Evolutionary conservation across 2,329 filamentous ascomycete genomes (phyloP).

Genomic region (Penicillium sp.): DNA sequence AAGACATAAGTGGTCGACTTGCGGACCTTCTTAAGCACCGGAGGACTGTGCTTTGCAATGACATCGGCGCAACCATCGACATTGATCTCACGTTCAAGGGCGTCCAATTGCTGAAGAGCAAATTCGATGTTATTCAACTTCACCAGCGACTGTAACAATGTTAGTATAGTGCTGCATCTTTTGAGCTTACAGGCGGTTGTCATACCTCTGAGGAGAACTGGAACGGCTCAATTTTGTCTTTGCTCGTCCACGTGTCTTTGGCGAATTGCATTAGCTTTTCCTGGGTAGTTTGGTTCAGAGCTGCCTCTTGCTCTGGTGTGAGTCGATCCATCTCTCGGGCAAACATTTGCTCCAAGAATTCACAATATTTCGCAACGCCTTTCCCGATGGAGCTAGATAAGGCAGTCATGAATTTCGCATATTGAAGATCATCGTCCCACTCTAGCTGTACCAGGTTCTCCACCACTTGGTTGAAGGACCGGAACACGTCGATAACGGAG

Average conservation of each 20-base stretch:
- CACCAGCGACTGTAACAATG: constrained; percentile 74
- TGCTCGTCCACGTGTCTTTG: constrained; percentile 87
- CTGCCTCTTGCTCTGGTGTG: constrained; percentile 81
- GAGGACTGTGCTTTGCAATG: constrained; percentile 71
- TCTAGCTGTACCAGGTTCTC: constrained; percentile 82
- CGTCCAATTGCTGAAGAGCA: constrained; percentile 87
- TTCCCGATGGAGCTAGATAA: constrained; percentile 80
- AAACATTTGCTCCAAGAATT: constrained; percentile 83
- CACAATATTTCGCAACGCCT: constrained; percentile 86
- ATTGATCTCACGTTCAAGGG: constrained; percentile 84
- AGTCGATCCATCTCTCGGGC: constrained; percentile 89
- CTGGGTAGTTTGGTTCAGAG: constrained; percentile 75
- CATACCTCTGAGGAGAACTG: constrained; percentile 90
- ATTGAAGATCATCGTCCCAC: constrained; percentile 91
- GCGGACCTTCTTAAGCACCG: constrained; percentile 65
- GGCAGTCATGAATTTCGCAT: constrained; percentile 96
- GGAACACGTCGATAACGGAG: constrained; percentile 90
- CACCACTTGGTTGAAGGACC: constrained; percentile 87
- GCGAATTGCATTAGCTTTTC: constrained; percentile 92
- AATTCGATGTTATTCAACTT: constrained; percentile 98
- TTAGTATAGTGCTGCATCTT: neutral
- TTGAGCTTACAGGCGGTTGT: neutral
- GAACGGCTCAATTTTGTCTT: constrained; percentile 93
- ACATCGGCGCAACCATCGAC: constrained; percentile 87
- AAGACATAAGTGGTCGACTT: constrained; percentile 90